phyloP scores from a whole-genome alignment of 768 basidiomycete species.

The Psilocybe subaeruginosa region DNA sequence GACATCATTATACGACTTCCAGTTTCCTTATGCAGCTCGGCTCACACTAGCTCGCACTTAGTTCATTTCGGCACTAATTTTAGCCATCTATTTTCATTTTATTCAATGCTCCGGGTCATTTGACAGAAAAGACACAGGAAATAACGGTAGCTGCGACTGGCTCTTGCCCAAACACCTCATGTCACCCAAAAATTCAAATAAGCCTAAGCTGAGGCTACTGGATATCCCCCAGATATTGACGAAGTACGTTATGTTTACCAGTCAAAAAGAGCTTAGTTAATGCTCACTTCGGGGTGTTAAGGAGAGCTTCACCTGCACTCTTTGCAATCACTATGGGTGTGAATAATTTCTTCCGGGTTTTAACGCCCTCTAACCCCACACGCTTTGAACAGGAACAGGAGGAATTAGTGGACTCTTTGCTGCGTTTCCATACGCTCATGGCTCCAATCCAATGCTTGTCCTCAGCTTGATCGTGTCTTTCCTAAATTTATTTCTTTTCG shows the following conservation, averaged over 20 bases:
- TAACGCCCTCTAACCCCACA: neutral
- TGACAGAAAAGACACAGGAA: neutral
- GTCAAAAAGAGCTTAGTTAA: neutral
- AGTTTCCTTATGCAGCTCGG: neutral
- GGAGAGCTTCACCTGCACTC: conserved; percentile 44
- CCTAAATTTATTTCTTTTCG: conserved; percentile 59
- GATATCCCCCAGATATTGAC: conserved; percentile 2
- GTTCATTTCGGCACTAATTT: neutral
- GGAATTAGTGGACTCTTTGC: conserved; percentile 58
- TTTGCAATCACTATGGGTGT: conserved; percentile 50
- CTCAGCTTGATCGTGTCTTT: conserved; percentile 54
- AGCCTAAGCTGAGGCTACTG: neutral
- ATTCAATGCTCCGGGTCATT: neutral
- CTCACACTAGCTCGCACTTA: neutral
- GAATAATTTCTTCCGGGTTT: neutral
- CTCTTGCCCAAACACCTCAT: neutral
- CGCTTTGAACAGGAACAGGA: conserved; percentile 41
- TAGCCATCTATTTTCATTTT: neutral
- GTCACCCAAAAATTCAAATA: neutral
- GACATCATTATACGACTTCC: neutral
- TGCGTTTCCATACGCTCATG: conserved; percentile 56
- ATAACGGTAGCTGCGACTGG: neutral
- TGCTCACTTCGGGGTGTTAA: conserved; percentile 17
- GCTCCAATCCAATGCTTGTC: conserved; percentile 40
- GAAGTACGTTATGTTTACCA: neutral